Evolutionary conservation across 495 filamentous ascomycete species (phyloP), one percentile per base, ranked within the genome.

Genomic region (Penicillium fimorum): DNA sequence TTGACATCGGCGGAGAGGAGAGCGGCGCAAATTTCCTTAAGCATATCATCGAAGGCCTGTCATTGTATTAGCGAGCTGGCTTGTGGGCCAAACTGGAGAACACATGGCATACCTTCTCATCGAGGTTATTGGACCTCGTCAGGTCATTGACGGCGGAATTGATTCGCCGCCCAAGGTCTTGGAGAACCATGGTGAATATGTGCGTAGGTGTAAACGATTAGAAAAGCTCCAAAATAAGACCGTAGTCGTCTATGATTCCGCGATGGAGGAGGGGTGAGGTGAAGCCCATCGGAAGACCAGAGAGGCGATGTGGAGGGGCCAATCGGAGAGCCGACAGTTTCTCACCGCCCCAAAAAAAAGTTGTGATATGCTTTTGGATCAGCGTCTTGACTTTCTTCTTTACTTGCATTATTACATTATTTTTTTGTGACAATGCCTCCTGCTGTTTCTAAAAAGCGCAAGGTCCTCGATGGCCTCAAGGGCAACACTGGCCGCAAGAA

Each of bases 81-180:
- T 33, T 40, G n/a, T 35, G 17, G 46, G 45, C 49, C 38, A 33
- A 41, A 27, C 33, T 44, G 33, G 25, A 53, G 51, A 51, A 27
- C 13, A 30, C 8, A 55, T 24, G 29, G 18, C 73, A 56, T 65
- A 89, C 92, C 89, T 97, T 97, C 78, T 99, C 94, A 63, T 96
- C 93, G 55, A 97, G 84, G 68, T 91, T 97, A 53, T 84, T 87
- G 8, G 92, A 90, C 61, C 94, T 81, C 41, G 94, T 96, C 63
- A 97, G 81, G 75, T 97, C 93, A 62, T 86, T 90, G 70, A 99
- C 88, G 62, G 94, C 94, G 77, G 90, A 84, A 73, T 96, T 97
- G 72, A 99, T 97, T 72, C 95, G 95, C 82, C 93, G 91, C 60
- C 94, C 94, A 24, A 99, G 81, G 83, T 97, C 94, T 85, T 96